Evolutionary conservation across 2,329 filamentous ascomycete genomes (phyloP), one percentile per base, ranked within the genome.

Genomic region (Colletotrichum scovillei): DNA sequence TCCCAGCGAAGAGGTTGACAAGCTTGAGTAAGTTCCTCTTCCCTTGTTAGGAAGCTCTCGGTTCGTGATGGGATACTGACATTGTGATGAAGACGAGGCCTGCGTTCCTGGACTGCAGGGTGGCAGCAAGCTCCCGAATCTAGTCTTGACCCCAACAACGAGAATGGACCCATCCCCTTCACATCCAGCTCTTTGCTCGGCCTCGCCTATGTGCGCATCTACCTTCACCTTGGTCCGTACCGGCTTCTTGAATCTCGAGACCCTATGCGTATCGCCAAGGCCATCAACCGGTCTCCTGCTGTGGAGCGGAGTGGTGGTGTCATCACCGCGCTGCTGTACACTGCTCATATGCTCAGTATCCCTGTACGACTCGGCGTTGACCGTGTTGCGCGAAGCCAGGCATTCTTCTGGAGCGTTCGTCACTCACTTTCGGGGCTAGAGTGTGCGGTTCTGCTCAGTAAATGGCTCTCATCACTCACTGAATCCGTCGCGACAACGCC

Each of bases 351-450:
- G 8, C 80, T 90, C 0, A 89, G 88, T 60, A 89, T 89, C 0
- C 88, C 88, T 0, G 88, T 90, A 5, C 81, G 88, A 26, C 77
- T 90, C 0, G 88, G 88, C 0, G 85, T 90, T 19, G 87, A 88
- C 64, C 84, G 86, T 16, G 88, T 90, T 0, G 87, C 87, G 0
- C 81, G 86, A 19, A 90, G 87, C 19, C 88, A 90, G 63, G 87
- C 88, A 0, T 88, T 89, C 57, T 87, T 89, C 60, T 90, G 88
- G 88, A 88, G 87, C 5, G 87, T 89, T 2, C 83, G 89, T n/a
- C 88, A 90, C 65, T 87, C 87, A 0, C 81, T 90, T 0, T 88
- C 86, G 4, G 86, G 86, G 1, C 81, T 90, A 0, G 88, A 90
- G 75, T 89, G 88, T 24, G 87, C 87, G 0, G 84, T 90, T 0